Conservation (phyloP, 2,329 filamentous ascomycete species). For the Sphaerulina vaccinii region DNA sequence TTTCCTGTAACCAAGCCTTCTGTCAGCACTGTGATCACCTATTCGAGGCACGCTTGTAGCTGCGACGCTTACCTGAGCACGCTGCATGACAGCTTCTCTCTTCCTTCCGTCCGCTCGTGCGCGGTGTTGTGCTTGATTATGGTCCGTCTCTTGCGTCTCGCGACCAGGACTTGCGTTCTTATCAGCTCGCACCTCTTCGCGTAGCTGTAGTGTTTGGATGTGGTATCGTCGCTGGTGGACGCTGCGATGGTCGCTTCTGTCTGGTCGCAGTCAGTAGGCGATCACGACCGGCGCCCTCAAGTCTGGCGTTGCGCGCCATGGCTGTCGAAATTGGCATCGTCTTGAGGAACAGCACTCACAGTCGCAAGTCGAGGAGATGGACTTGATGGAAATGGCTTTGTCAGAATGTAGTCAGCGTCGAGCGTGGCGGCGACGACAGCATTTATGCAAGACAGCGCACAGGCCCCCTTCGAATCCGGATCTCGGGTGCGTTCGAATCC, state of each 20-base stretch:
- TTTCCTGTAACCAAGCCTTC: conserved; percentile 13
- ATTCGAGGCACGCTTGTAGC: background rate
- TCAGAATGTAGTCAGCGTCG: background rate
- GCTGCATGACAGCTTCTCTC: conserved; percentile 35
- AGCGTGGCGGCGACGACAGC: too few species aligned
- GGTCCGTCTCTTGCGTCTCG: background rate
- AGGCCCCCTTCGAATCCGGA: too few species aligned
- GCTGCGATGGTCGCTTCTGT: background rate
- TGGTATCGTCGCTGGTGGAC: background rate
- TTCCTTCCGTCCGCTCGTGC: background rate
- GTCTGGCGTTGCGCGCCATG: background rate
- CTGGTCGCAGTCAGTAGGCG: background rate
- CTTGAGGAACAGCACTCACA: background rate
- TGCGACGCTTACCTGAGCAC: conserved; percentile 57
- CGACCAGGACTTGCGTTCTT: background rate
- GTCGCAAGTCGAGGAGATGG: background rate
- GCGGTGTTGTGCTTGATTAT: background rate
- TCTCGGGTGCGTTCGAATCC: too few species aligned
- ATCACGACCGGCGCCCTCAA: background rate
- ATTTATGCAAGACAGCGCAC: too few species aligned
- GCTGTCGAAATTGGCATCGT: too few species aligned
- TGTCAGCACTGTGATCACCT: conserved; percentile 19
- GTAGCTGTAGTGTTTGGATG: background rate
- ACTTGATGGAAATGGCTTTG: too few species aligned
- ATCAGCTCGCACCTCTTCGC: background rate